These are phyloP conservation scores for Vitis rupestris DNA, from an alignment of 164 flowering plant species.

Conservation along the genomic window DNA sequence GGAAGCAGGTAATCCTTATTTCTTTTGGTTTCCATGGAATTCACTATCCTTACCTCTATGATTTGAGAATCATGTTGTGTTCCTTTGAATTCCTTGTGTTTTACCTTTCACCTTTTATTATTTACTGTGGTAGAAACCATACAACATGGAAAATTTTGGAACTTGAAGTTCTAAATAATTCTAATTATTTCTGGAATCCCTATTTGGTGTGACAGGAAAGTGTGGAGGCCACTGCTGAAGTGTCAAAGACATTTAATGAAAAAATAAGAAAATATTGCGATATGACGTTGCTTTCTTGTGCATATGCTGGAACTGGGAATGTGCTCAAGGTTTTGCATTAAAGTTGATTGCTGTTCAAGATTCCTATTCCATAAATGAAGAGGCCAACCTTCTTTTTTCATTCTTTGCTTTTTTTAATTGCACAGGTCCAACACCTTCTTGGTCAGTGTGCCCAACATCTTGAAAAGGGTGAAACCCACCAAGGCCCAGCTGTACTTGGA, in stretches of 20 bases:
- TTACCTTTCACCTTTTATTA: neutral
- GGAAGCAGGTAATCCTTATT: conserved; percentile 77
- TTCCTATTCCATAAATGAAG: neutral
- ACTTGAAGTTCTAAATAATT: neutral
- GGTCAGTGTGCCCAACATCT: conserved; percentile 95
- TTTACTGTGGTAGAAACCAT: neutral
- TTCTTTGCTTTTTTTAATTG: conserved; percentile 7
- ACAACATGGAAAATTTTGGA: neutral
- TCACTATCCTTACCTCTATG: neutral
- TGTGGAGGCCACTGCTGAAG: conserved; percentile 96
- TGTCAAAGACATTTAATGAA: conserved; percentile 86
- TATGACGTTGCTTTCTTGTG: conserved; percentile 91
- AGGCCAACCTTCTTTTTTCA: neutral
- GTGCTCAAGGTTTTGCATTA: conserved; percentile 73
- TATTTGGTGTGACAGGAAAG: conserved; percentile 57
- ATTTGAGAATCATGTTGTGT: neutral
- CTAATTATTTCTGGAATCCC: neutral
- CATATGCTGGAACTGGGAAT: conserved; percentile 99
- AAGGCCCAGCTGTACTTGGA: conserved; percentile 98
- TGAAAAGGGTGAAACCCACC: conserved; percentile 89
- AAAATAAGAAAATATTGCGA: conserved; percentile 91
- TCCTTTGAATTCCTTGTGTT: neutral
- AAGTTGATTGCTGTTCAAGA: neutral
- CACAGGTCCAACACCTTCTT: conserved; percentile 87
- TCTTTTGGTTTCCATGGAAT: neutral